Percentiles rank a stretch among this genome's conserved stretches.
phyloP scores from a whole-genome alignment of 805 yeast species.

The Saccharomycopsis sp. region DNA sequence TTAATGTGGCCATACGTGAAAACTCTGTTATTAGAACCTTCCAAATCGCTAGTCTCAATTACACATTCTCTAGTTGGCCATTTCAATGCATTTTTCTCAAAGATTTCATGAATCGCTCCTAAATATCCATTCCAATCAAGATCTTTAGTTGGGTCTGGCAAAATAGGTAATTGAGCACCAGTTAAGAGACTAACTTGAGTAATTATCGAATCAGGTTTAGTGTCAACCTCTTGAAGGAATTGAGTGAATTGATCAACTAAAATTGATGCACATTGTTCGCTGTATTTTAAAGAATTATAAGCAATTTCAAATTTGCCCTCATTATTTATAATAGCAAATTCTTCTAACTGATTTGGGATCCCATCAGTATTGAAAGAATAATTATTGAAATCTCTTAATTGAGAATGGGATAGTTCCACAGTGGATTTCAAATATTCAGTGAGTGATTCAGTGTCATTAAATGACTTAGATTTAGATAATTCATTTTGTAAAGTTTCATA shows the following conservation, averaged over 20 bases:
- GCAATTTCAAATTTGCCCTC: conserved; percentile 34
- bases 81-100: conserved; percentile 74
- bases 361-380: conserved; percentile 13
- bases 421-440: conserved; percentile 3
- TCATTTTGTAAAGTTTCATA: conserved; percentile 1
- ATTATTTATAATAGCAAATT: conserved; percentile 12
- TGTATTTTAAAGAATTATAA: conserved; percentile 74
- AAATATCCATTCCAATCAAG: conserved; percentile 87
- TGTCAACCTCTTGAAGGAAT: conserved; percentile 36
- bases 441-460: conserved; percentile 6
- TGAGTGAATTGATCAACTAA: conserved; percentile 67
- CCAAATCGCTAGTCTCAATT: conserved; percentile 77
- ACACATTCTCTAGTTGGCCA: conserved; percentile 88
- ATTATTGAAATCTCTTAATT: conserved; percentile 19
- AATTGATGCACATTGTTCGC: conserved; percentile 57
- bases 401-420: conserved; percentile 18
- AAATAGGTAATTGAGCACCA: conserved; percentile 43
- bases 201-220: conserved; percentile 36
- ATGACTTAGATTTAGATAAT: not conserved
- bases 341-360: not conserved
- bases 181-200: conserved; percentile 68
- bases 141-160: conserved; percentile 85
- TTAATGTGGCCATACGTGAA: conserved; percentile 86
- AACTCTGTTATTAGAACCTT: conserved; percentile 48
- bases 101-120: conserved; percentile 96